These are phyloP conservation scores for Fusarium stilboides DNA, from an alignment of 2,329 filamentous ascomycete species.

Conservation along the genomic window DNA sequence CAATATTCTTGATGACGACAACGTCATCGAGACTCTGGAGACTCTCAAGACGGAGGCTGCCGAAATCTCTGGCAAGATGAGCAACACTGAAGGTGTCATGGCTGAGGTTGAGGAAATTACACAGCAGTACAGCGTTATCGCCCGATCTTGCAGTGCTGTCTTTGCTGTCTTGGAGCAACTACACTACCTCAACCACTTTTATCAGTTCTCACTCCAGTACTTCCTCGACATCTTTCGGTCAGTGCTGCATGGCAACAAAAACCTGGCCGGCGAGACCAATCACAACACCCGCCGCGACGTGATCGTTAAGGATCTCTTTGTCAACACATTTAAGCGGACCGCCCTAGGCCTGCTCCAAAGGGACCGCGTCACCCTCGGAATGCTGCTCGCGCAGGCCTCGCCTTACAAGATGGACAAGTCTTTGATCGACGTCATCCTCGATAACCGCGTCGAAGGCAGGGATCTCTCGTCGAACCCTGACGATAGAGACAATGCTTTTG, in stretches of 20 bases:
- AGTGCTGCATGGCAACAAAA: conserved; percentile 86
- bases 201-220: conserved; percentile 98
- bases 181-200: conserved; percentile 98
- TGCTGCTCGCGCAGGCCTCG: conserved; percentile 95
- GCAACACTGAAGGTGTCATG: conserved; percentile 98
- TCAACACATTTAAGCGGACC: conserved; percentile 93
- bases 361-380: conserved; percentile 92
- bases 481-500: conserved; percentile 77
- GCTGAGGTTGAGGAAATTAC: conserved; percentile 97
- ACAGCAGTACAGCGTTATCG: conserved; percentile 92
- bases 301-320: conserved; percentile 92
- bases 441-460: conserved; percentile 80
- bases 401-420: conserved; percentile 95
- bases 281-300: conserved; percentile 87
- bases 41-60: conserved; percentile 97
- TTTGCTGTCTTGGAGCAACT: conserved; percentile 97
- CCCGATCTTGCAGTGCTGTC: conserved; percentile 94
- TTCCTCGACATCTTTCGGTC: conserved; percentile 98
- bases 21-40: conserved; percentile 97
- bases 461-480: conserved; percentile 82
- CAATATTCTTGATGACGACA: conserved; percentile 98
- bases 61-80: conserved; percentile 96
- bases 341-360: conserved; percentile 93
- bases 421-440: conserved; percentile 88
- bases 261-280: conserved; percentile 78